Conservation (phyloP, 345 rosid species). For the Eucalyptus marginata region DNA sequence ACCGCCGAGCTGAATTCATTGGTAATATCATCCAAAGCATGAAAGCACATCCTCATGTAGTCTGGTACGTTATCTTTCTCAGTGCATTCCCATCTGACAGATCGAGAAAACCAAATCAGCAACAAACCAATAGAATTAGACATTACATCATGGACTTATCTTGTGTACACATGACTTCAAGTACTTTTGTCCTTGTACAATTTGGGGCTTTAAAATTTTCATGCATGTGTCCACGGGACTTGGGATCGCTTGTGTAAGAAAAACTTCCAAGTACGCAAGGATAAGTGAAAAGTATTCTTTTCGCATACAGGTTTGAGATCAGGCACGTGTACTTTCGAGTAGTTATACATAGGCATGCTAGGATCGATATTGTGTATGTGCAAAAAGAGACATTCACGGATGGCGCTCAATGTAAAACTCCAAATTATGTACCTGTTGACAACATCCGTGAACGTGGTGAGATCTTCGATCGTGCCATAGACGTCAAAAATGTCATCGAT, state of each 20-base stretch:
- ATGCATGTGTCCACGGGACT: too few relatives aligned
- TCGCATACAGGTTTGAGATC: too few relatives aligned
- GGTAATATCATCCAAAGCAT: not conserved
- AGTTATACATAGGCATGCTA: too few relatives aligned
- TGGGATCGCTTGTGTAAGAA: too few relatives aligned
- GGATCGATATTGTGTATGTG: too few relatives aligned
- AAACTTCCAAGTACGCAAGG: too few relatives aligned
- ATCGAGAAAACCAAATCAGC: not conserved
- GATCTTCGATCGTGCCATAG: not conserved
- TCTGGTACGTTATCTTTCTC: not conserved
- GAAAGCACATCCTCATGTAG: not conserved
- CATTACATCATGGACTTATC: not conserved
- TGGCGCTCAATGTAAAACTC: too few relatives aligned
- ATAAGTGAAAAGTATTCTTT: too few relatives aligned
- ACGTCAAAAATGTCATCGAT: slow-evolving; percentile 1
- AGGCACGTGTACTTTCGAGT: not conserved
- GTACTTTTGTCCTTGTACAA: too few relatives aligned
- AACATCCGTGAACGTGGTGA: not conserved
- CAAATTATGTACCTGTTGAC: not conserved
- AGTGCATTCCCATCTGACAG: slow-evolving; percentile 5
- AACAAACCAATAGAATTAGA: not conserved
- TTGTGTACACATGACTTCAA: not conserved
- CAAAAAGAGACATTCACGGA: too few relatives aligned
- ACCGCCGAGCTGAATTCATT: slow-evolving; percentile 7
- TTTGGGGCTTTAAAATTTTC: too few relatives aligned